A percentile compares a stretch with the other conserved stretches of the same genome.
Evolutionary conservation across 306 rosid species (phyloP).

Genomic region (Albizia julibrissin): DNA sequence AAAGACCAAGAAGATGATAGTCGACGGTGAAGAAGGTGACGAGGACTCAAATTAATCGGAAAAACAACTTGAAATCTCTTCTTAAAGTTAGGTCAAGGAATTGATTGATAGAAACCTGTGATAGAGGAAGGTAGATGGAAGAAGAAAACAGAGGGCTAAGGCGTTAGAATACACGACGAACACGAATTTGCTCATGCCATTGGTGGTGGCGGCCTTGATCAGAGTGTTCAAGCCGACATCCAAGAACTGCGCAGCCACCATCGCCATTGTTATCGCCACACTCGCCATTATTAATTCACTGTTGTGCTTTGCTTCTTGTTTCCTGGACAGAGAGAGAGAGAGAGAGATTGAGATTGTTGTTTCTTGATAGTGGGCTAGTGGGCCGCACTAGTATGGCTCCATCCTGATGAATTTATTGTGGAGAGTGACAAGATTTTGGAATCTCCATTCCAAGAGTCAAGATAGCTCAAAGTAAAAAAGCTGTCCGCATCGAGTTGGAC

Average conservation of each 20-base stretch:
- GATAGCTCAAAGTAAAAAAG: background rate
- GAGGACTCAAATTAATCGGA: background rate
- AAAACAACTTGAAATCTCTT: background rate
- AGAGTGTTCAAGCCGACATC: slow-evolving; percentile 41
- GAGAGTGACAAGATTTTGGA: background rate
- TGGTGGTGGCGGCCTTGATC: slow-evolving; percentile 34
- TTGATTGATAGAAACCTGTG: slow-evolving; percentile 27
- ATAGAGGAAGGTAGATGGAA: slow-evolving; percentile 38
- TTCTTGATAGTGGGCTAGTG: background rate
- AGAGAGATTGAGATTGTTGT: background rate
- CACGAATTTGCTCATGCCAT: slow-evolving; percentile 48
- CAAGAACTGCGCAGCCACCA: background rate
- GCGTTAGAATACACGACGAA: slow-evolving; percentile 43
- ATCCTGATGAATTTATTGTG: background rate
- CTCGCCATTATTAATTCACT: background rate
- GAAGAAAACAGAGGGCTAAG: slow-evolving; percentile 43
- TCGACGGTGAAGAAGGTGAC: background rate
- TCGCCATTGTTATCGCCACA: background rate
- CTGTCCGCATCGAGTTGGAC: background rate
- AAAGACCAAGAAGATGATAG: background rate
- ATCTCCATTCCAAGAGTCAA: background rate
- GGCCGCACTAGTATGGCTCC: background rate
- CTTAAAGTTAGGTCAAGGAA: background rate
- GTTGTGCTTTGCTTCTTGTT: background rate
- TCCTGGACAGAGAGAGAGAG: background rate